A percentile compares a stretch with the other conserved stretches of the same genome.
phyloP scores from a whole-genome alignment of 2,329 filamentous ascomycete genomes.

The Xylariaceae sp. region DNA sequence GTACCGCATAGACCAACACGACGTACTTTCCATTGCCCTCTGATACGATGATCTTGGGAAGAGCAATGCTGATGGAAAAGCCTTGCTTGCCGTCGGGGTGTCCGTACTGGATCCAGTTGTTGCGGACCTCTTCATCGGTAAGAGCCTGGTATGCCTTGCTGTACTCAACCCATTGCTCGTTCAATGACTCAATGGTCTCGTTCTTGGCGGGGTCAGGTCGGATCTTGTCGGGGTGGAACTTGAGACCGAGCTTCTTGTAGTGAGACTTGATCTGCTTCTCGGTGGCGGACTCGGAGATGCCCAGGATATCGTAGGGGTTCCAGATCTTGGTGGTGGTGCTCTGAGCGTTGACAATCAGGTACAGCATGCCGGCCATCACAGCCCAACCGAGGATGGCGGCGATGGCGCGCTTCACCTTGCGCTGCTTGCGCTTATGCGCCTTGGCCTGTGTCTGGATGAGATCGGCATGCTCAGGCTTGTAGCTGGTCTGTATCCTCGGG shows the following conservation, averaged over 20 bases:
- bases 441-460: slow-evolving; percentile 76
- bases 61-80: slow-evolving; percentile 93
- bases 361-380: slow-evolving; percentile 83
- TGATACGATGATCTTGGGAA: slow-evolving; percentile 86
- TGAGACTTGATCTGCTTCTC: slow-evolving; percentile 91
- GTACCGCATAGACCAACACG: slow-evolving; percentile 77
- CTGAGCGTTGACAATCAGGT: slow-evolving; percentile 78
- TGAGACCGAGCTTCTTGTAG: slow-evolving; percentile 81
- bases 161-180: slow-evolving; percentile 85
- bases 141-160: slow-evolving; percentile 97
- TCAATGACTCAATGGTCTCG: slow-evolving; percentile 78
- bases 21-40: slow-evolving; percentile 96
- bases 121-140: slow-evolving; percentile 93
- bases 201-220: slow-evolving; percentile 80
- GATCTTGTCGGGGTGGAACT: slow-evolving; percentile 89
- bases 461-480: slow-evolving; percentile 74
- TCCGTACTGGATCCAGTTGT: slow-evolving; percentile 93
- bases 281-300: slow-evolving; percentile 74
- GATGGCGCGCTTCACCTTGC: slow-evolving; percentile 77
- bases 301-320: slow-evolving; percentile 95
- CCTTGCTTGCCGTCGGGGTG: slow-evolving; percentile 98
- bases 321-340: slow-evolving; percentile 71
- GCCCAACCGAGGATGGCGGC: slow-evolving; percentile 73
- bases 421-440: slow-evolving; percentile 84
- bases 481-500: slow-evolving; percentile 75